A percentile compares a stretch with the other conserved stretches of the same genome.
These are phyloP conservation scores for Zoysia matrella DNA, from an alignment of 202 grass and related monocot genomes.

Conservation along the genomic window DNA sequence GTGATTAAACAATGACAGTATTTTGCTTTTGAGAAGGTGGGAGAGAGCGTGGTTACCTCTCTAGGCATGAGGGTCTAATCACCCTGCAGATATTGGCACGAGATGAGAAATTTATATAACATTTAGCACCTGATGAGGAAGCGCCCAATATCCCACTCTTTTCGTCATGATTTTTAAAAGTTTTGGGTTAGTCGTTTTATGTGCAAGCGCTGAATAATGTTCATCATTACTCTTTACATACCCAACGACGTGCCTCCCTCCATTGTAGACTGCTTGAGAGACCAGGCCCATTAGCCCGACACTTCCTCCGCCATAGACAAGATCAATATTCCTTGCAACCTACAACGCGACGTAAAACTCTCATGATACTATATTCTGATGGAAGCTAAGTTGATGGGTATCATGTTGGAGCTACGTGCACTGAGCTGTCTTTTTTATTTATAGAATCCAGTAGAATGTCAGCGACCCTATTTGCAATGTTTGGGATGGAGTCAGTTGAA, in stretches of 20 bases:
- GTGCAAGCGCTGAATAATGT: slow-evolving; percentile 39
- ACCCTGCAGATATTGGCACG: slow-evolving; percentile 53
- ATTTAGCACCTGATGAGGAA: slow-evolving; percentile 41
- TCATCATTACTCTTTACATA: slow-evolving; percentile 54
- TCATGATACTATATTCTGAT: slow-evolving; percentile 24
- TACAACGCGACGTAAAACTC: slow-evolving; percentile 4
- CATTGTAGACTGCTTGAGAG: slow-evolving; percentile 35
- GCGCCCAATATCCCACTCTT: slow-evolving; percentile 51
- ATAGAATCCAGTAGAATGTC: background rate
- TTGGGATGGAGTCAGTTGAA: too few species aligned
- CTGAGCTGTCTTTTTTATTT: background rate
- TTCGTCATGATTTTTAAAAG: slow-evolving; percentile 41
- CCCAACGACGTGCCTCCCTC: slow-evolving; percentile 61
- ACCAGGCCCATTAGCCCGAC: slow-evolving; percentile 81
- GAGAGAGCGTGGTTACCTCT: slow-evolving; percentile 63
- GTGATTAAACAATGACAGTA: slow-evolving; percentile 36
- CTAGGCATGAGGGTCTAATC: slow-evolving; percentile 87
- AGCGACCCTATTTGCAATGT: too few species aligned
- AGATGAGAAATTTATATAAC: slow-evolving; percentile 43
- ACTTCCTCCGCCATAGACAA: slow-evolving; percentile 82
- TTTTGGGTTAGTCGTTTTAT: slow-evolving; percentile 38
- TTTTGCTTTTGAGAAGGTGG: slow-evolving; percentile 25
- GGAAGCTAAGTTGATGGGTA: slow-evolving; percentile 13
- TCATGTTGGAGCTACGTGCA: background rate
- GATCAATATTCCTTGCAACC: slow-evolving; percentile 78